These are phyloP conservation scores for Typha latifolia DNA, from an alignment of 176 grass and related monocot species.

Conservation along the genomic window DNA sequence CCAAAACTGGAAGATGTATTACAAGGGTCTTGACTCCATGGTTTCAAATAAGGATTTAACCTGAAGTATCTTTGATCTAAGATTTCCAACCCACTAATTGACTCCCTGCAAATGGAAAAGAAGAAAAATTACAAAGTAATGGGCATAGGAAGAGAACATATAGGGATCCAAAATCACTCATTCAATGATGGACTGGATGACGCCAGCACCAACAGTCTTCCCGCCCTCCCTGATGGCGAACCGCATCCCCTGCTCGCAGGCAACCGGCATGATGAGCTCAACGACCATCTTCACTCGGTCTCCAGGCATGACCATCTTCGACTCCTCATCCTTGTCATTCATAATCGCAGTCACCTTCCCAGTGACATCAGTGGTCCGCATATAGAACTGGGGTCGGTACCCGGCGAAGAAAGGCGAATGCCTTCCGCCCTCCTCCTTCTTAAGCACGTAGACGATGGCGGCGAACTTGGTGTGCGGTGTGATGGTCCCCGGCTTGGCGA, in stretches of 20 bases:
- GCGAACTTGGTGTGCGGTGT: constrained; percentile 86
- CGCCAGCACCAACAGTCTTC: constrained; percentile 72
- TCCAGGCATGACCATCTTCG: constrained; percentile 86
- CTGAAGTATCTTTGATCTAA: not conserved
- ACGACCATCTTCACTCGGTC: constrained; percentile 83
- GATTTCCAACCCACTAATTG: not conserved
- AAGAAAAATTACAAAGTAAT: not conserved
- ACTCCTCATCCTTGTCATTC: constrained; percentile 96
- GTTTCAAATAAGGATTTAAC: not conserved
- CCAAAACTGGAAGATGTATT: not conserved
- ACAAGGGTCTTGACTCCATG: not conserved
- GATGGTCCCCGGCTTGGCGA: constrained; percentile 53
- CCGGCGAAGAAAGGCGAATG: constrained; percentile 77
- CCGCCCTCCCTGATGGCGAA: constrained; percentile 88
- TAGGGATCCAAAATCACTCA: constrained; percentile 5
- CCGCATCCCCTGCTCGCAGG: constrained; percentile 77
- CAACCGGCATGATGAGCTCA: constrained; percentile 69
- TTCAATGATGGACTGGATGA: constrained; percentile 64
- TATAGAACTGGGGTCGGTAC: constrained; percentile 90
- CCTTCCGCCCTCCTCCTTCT: constrained; percentile 89
- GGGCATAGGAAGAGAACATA: not conserved
- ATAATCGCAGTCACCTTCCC: constrained; percentile 64
- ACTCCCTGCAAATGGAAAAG: not conserved
- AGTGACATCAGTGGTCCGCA: constrained; percentile 80
- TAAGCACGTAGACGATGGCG: constrained; percentile 81